Evolutionary conservation across 768 basidiomycete genomes (phyloP).

Genomic region (Amanita rimosa): DNA sequence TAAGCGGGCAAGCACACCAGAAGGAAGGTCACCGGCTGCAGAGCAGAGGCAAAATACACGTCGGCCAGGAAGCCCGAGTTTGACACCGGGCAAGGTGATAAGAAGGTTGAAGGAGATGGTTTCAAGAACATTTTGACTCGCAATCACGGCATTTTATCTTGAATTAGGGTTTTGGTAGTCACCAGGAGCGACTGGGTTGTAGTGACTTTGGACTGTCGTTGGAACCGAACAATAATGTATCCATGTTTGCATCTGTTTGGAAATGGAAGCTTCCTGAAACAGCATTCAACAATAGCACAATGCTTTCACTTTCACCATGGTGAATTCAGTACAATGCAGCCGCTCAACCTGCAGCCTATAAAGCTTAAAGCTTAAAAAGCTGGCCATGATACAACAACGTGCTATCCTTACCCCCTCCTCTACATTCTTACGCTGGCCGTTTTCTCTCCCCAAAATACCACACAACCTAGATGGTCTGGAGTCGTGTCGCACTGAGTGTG

Average conservation of each 20-base stretch:
- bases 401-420: neutral
- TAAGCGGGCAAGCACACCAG: constrained; percentile 8
- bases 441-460: too few relatives aligned
- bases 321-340: too few relatives aligned
- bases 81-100: constrained; percentile 18
- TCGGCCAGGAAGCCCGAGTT: constrained; percentile 7
- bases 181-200: neutral
- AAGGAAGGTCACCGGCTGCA: neutral
- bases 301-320: too few relatives aligned
- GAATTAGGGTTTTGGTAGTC: neutral
- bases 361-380: neutral
- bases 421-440: neutral
- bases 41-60: neutral
- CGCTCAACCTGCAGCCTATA: too few relatives aligned
- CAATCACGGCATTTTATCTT: neutral
- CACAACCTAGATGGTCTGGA: neutral
- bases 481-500: neutral
- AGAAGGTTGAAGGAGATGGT: constrained; percentile 22
- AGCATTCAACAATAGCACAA: neutral
- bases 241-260: too few relatives aligned
- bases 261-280: too few relatives aligned
- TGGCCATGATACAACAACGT: neutral
- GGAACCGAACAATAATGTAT: too few relatives aligned
- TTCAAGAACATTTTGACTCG: constrained; percentile 3
- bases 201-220: too few relatives aligned